Evolutionary conservation across 106 monocot genomes (phyloP).

Genomic region (Dendrobium huoshanense): DNA sequence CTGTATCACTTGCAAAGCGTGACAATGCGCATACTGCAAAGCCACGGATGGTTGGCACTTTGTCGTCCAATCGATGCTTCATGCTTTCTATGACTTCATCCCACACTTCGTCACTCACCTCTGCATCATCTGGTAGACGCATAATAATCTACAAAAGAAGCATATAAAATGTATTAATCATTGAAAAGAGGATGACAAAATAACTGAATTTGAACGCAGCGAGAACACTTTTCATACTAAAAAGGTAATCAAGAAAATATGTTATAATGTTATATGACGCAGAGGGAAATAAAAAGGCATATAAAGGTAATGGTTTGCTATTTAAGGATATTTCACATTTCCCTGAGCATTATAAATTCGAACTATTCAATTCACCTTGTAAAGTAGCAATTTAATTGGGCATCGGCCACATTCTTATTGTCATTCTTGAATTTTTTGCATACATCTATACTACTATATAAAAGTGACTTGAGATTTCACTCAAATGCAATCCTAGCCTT

Average conservation of each 20-base stretch:
- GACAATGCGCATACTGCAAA: constrained; percentile 83
- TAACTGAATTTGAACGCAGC: not conserved
- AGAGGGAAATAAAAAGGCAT: not conserved
- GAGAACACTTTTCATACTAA: not conserved
- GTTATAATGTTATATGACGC: not conserved
- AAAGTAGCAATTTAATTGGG: not conserved
- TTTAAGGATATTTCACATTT: not conserved
- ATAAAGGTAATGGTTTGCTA: not conserved
- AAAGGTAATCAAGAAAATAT: not conserved
- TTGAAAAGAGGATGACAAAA: not conserved
- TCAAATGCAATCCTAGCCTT: too few species aligned
- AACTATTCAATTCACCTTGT: not conserved
- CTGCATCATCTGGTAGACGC: constrained; percentile 83
- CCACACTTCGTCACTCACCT: constrained; percentile 88
- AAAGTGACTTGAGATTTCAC: too few species aligned
- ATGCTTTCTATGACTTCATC: constrained; percentile 87
- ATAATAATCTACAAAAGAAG: constrained; percentile 57
- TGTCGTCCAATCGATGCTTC: constrained; percentile 70
- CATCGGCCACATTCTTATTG: not conserved
- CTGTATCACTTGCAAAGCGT: constrained; percentile 71
- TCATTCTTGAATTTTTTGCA: not conserved
- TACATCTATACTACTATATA: not conserved
- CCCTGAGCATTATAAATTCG: not conserved
- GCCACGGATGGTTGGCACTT: constrained; percentile 64
- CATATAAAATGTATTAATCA: not conserved